These are phyloP conservation scores for Candida odintsovae DNA, from an alignment of 805 yeast species.

Conservation along the genomic window DNA sequence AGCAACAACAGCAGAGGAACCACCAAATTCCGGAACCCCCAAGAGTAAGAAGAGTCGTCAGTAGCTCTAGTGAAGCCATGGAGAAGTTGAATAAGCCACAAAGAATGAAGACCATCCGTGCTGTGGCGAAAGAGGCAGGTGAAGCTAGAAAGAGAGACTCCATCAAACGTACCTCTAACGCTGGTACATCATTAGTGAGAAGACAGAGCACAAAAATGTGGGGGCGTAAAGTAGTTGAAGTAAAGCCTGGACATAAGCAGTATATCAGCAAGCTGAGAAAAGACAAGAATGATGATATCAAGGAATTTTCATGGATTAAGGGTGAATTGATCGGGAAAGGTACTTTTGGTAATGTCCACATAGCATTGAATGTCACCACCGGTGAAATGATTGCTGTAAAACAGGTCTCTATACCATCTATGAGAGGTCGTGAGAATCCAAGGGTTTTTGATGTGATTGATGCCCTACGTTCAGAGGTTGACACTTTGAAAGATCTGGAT, in stretches of 20 bases:
- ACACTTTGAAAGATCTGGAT: conserved; percentile 88
- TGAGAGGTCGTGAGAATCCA: conserved; percentile 29
- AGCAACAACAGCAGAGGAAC: neutral
- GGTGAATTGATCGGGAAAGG: conserved; percentile 97
- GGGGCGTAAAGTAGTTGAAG: conserved; percentile 93
- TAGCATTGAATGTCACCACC: conserved; percentile 90
- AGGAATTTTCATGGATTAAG: conserved; percentile 94
- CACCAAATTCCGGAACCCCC: conserved; percentile 1
- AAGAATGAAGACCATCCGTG: conserved; percentile 86
- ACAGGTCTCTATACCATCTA: conserved; percentile 70
- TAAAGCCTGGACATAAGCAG: conserved; percentile 63
- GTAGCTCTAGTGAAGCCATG: conserved; percentile 14
- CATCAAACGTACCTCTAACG: conserved; percentile 16
- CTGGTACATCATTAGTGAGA: conserved; percentile 38
- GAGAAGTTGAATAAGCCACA: conserved; percentile 30
- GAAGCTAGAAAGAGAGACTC: conserved; percentile 45
- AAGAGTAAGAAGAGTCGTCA: conserved; percentile 16
- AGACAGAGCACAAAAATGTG: conserved; percentile 91
- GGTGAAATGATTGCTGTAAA: conserved; percentile 99
- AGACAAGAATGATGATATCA: conserved; percentile 55
- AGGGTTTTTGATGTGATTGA: conserved; percentile 60
- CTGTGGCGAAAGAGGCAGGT: conserved; percentile 88
- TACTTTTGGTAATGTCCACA: conserved; percentile 88
- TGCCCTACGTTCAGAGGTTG: conserved; percentile 85
- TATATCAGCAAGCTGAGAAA: conserved; percentile 59